Evolutionary conservation across 2,329 filamentous ascomycete genomes (phyloP).

Genomic region (Raffaelea albimanens): DNA sequence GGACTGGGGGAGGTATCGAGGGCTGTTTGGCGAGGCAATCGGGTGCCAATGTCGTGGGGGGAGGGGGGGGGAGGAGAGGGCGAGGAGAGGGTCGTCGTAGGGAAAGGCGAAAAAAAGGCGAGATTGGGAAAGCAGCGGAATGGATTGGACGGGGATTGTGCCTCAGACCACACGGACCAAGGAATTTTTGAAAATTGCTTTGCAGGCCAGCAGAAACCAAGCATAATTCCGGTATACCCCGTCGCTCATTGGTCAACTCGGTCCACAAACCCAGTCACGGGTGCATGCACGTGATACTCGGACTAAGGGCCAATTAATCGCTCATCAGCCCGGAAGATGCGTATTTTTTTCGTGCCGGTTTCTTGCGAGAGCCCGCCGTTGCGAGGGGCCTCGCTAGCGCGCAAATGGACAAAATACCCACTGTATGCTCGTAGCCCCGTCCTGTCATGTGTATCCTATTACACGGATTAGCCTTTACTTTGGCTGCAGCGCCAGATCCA

Average conservation of each 20-base stretch:
- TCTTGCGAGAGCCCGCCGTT: not conserved
- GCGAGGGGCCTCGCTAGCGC: not conserved
- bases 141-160: constrained; percentile 6
- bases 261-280: constrained; percentile 6
- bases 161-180: constrained; percentile 12
- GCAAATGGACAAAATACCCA: no score
- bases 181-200: constrained; percentile 4
- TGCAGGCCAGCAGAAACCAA: constrained; percentile 1
- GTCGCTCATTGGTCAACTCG: constrained; percentile 15
- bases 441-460: no score
- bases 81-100: not conserved
- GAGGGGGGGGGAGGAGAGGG: constrained; percentile 11
- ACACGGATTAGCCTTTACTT: no score
- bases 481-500: no score
- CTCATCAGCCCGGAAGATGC: constrained; percentile 3
- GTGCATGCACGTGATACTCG: constrained; percentile 7
- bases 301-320: constrained; percentile 13
- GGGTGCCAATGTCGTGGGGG: constrained; percentile 25
- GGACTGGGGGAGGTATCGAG: constrained; percentile 23
- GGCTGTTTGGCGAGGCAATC: constrained; percentile 26
- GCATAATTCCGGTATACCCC: constrained; percentile 17
- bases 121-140: not conserved
- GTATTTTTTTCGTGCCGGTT: constrained; percentile 1
- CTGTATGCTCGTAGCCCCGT: no score
- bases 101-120: not conserved